Evolutionary conservation across 2,329 filamentous ascomycete genomes (phyloP).

Genomic region (Penicillium hesseltinei): DNA sequence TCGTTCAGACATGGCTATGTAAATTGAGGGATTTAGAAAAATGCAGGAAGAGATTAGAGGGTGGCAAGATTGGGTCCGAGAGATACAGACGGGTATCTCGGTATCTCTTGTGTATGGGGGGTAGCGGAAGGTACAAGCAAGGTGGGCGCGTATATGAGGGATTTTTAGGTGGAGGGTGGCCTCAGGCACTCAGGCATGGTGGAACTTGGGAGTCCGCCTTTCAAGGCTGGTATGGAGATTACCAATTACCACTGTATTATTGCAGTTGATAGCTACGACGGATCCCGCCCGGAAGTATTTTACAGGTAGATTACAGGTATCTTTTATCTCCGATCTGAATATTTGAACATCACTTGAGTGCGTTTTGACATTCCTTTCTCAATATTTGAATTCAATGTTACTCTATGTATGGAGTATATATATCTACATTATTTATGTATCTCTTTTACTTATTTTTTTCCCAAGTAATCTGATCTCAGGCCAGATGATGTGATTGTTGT

Average conservation of each 20-base stretch:
- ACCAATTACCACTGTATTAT: neutral
- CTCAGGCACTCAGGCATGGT: neutral
- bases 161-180: slow-evolving; percentile 16
- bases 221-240: slow-evolving; percentile 3
- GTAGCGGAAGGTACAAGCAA: slow-evolving; percentile 12
- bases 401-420: neutral
- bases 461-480: neutral
- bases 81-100: neutral
- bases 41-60: slow-evolving; percentile 6
- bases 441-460: neutral
- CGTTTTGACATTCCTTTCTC: neutral
- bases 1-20: slow-evolving; percentile 46
- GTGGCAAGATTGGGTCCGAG: slow-evolving; percentile 5
- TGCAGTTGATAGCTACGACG: neutral
- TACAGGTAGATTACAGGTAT: neutral
- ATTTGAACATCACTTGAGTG: neutral
- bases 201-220: neutral
- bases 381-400: neutral
- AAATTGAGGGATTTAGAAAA: slow-evolving; percentile 51
- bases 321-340: neutral
- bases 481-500: neutral
- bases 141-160: slow-evolving; percentile 21
- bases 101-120: slow-evolving; percentile 8
- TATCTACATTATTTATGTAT: neutral
- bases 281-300: slow-evolving; percentile 11